These are phyloP conservation scores for Gardenia jasminoides DNA, from an alignment of 257 asterid species.

Conservation along the genomic window DNA sequence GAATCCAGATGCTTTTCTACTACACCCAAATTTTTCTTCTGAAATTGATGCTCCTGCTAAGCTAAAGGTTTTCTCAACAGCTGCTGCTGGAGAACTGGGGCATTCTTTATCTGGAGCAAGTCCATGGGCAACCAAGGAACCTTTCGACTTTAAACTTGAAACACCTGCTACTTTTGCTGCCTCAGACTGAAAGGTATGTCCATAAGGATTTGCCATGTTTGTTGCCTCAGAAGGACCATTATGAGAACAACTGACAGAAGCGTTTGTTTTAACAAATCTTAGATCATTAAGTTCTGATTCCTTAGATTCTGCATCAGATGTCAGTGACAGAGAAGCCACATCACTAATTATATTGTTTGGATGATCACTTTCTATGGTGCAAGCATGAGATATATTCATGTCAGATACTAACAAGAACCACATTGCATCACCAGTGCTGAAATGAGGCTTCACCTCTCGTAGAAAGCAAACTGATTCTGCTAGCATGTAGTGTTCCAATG, in stretches of 20 bases:
- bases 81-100: constrained; percentile 31
- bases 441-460: constrained; percentile 80
- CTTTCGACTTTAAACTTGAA: constrained; percentile 36
- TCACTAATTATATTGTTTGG: constrained; percentile 44
- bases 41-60: constrained; percentile 45
- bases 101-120: constrained; percentile 44
- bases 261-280: constrained; percentile 43
- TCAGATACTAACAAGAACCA: constrained; percentile 95
- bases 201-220: constrained; percentile 25
- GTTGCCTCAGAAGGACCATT: constrained; percentile 39
- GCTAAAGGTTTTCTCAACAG: constrained; percentile 50
- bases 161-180: constrained; percentile 31
- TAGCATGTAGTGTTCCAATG: constrained; percentile 80
- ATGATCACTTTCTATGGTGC: constrained; percentile 79
- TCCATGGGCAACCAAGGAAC: constrained; percentile 35
- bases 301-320: constrained; percentile 40
- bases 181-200: constrained; percentile 50
- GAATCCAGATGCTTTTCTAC: constrained; percentile 68
- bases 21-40: constrained; percentile 63
- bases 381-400: constrained; percentile 86
- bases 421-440: constrained; percentile 97
- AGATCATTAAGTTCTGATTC: constrained; percentile 36
- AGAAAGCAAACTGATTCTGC: constrained; percentile 92
- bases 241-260: constrained; percentile 41
- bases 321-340: constrained; percentile 33